Conservation (phyloP, 441 rosid genomes). For the Metrosideros polymorpha region DNA sequence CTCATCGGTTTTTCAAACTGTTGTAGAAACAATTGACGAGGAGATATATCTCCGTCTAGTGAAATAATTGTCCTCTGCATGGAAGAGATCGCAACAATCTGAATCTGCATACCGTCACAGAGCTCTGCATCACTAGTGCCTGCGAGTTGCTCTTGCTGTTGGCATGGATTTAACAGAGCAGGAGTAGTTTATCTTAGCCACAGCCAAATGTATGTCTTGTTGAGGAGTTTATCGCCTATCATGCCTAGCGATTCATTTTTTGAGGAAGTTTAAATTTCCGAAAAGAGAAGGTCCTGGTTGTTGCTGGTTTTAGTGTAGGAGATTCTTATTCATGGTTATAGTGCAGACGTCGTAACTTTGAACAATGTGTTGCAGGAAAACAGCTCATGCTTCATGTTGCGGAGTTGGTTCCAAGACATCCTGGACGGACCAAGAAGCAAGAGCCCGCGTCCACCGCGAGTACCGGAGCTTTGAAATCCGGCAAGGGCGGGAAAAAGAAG, state of each 20-base stretch:
- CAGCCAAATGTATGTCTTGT: background rate
- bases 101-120: background rate
- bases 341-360: background rate
- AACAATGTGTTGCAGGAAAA: constrained; percentile 45
- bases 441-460: constrained; percentile 49
- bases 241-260: background rate
- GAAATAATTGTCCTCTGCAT: background rate
- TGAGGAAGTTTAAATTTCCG: background rate
- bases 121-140: background rate
- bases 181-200: background rate
- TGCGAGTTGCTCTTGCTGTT: background rate
- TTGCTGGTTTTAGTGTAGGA: background rate
- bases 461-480: constrained; percentile 59
- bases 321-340: background rate
- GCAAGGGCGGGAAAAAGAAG: constrained; percentile 86
- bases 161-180: background rate
- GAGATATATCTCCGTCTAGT: background rate
- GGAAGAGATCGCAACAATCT: background rate
- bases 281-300: background rate
- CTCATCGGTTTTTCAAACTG: background rate
- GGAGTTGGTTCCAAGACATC: constrained; percentile 84
- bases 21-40: background rate
- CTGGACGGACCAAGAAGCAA: constrained; percentile 78
- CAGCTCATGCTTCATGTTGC: constrained; percentile 84
- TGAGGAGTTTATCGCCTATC: background rate